Base-by-base conservation (phyloP, 306 rosid species). In the Purshia tridentata region DNA sequence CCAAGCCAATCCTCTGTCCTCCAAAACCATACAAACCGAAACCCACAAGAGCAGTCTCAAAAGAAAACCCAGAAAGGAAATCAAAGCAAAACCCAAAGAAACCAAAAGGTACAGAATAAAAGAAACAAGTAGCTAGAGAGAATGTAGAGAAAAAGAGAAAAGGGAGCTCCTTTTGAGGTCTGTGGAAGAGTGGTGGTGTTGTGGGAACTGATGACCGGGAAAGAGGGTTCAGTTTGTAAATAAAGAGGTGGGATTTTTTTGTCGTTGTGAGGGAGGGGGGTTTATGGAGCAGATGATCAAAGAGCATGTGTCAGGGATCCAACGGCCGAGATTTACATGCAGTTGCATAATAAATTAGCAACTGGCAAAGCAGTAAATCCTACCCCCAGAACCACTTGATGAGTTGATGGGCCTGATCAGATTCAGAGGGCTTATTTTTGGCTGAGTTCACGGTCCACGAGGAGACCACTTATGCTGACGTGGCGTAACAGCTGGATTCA, bases 161-260 rank as follows among this genome's bases (percentile, higher is more conserved):
- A 79, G 81, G 62, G 18, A 16, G 79, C 84, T 68, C 45, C 88
- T 86, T 88, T 84, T 79, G 86, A 81, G 82, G 75, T 19, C 67
- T 62, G 53, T 52, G 56, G 69, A 47, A 60, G 53, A 62, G 77
- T 40, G 42, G 54, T 19, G 41, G 77, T 40, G 42, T 62, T 19
- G 41, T 61, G 69, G 56, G 49, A 76, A 50, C 76, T 54, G 54
- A 39, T 46, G n/a, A 50, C 39, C 4, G 54, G 22, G 46, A 23
- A 54, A 15, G 40, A 45, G 80, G 72, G 68, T 65, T 81, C 59
- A 61, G 62, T 65, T 59, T 49, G 65, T 44, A 65, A 49, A 46
- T 22, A 72, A 60, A 53, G 45, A 37, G 51, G 39, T 58, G 62
- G 50, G 42, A 9, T 46, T 35, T 52, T 52, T 35, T 8, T 14